Percentiles rank a stretch among this genome's conserved stretches.
Conservation (phyloP, 495 filamentous ascomycete genomes). For the Apodospora peruviana region DNA sequence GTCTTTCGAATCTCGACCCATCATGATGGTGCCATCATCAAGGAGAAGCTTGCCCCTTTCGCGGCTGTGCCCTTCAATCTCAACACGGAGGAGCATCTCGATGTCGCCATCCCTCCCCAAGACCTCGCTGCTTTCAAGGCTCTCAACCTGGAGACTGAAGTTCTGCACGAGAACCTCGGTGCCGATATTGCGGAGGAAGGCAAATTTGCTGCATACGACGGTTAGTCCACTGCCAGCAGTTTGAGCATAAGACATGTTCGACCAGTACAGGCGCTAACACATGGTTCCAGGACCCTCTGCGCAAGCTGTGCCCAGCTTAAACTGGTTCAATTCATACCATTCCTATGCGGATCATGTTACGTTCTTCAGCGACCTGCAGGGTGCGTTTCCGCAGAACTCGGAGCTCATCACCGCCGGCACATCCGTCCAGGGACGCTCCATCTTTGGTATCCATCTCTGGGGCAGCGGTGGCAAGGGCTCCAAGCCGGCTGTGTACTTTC, state of each 20-base stretch:
- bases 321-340: constrained; percentile 57
- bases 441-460: constrained; percentile 57
- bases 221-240: constrained; percentile 1
- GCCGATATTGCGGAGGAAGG: constrained; percentile 19
- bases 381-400: constrained; percentile 41
- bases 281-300: constrained; percentile 8
- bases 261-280: constrained; percentile 1
- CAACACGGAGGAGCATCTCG: constrained; percentile 21
- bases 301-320: constrained; percentile 18
- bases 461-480: constrained; percentile 46
- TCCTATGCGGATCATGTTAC: constrained; percentile 48
- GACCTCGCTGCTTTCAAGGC: constrained; percentile 18
- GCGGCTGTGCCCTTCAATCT: constrained; percentile 19
- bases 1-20: constrained; percentile 21
- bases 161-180: constrained; percentile 24
- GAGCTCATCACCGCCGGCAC: constrained; percentile 48
- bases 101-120: constrained; percentile 21
- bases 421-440: constrained; percentile 44
- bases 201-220: constrained; percentile 17
- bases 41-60: constrained; percentile 15
- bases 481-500: constrained; percentile 55
- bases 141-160: constrained; percentile 8
- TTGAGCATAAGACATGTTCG: background rate
- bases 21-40: constrained; percentile 15
- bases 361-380: constrained; percentile 47